phyloP scores from a whole-genome alignment of 2,329 filamentous ascomycete species.

The Aspergillus eucalypticola region DNA sequence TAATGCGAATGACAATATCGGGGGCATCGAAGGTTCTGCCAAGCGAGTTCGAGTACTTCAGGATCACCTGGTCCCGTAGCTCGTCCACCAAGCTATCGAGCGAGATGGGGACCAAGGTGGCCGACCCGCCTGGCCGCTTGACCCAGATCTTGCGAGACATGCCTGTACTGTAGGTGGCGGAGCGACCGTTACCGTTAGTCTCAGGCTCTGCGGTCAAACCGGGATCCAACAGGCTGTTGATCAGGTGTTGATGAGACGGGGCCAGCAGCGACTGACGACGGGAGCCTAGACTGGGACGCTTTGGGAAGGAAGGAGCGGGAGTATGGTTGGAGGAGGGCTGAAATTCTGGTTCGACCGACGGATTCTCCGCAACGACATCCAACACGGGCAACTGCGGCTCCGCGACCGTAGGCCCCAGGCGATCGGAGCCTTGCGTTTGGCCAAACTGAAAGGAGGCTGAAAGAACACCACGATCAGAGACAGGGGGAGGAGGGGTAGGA shows the following conservation, averaged over 20 bases:
- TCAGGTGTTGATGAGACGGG: slow-evolving; percentile 41
- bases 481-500: slow-evolving; percentile 22
- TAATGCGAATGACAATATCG: slow-evolving; percentile 78
- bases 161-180: slow-evolving; percentile 26
- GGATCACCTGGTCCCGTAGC: slow-evolving; percentile 85
- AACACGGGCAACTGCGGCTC: slow-evolving; percentile 29
- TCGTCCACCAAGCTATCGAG: slow-evolving; percentile 94
- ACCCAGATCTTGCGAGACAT: slow-evolving; percentile 84
- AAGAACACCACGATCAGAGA: slow-evolving; percentile 26
- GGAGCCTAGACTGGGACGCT: slow-evolving; percentile 36
- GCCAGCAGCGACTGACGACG: slow-evolving; percentile 45
- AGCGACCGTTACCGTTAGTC: slow-evolving; percentile 22
- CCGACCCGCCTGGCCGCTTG: slow-evolving; percentile 78
- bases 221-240: slow-evolving; percentile 37
- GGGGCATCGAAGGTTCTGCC: slow-evolving; percentile 87
- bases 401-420: slow-evolving; percentile 13
- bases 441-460: slow-evolving; percentile 23
- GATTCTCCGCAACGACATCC: slow-evolving; percentile 31
- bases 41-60: slow-evolving; percentile 91
- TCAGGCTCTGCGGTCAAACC: slow-evolving; percentile 24
- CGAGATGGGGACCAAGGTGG: slow-evolving; percentile 80
- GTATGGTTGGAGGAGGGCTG: slow-evolving; percentile 10
- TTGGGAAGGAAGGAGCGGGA: slow-evolving; percentile 22
- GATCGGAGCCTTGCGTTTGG: slow-evolving; percentile 19
- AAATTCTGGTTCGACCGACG: slow-evolving; percentile 16